phyloP scores from a whole-genome alignment of 306 rosid genomes.

The Mimosa pudica region DNA sequence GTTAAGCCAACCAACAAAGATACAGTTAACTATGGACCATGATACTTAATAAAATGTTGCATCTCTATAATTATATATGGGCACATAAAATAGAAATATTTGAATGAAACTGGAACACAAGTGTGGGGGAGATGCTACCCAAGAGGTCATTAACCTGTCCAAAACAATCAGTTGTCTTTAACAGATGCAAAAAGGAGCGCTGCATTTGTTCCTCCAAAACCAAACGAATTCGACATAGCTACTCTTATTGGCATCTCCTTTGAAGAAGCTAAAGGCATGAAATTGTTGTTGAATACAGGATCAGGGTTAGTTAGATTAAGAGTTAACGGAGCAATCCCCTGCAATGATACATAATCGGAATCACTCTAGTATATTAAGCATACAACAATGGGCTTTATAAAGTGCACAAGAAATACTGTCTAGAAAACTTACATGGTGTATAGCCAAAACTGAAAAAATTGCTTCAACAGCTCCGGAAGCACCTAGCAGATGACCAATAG shows the following conservation, averaged over 20 bases:
- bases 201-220: constrained; percentile 97
- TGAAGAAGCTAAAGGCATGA: constrained; percentile 70
- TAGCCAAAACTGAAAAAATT: constrained; percentile 80
- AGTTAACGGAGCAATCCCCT: constrained; percentile 92
- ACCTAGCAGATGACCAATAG: constrained; percentile 92
- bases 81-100: neutral
- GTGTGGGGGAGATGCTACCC: neutral
- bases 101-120: neutral
- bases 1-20: neutral
- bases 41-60: neutral
- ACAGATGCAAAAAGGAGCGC: constrained; percentile 70
- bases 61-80: neutral
- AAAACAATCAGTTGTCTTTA: constrained; percentile 33
- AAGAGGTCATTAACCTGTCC: neutral
- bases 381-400: constrained; percentile 21
- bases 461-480: constrained; percentile 99
- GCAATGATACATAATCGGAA: constrained; percentile 36
- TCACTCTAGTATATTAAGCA: constrained; percentile 3
- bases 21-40: neutral
- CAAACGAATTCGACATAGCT: constrained; percentile 89
- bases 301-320: constrained; percentile 87
- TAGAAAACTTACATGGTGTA: constrained; percentile 43
- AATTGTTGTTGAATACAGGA: constrained; percentile 61
- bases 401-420: constrained; percentile 20
- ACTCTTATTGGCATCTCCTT: constrained; percentile 68